A percentile compares a stretch with the other conserved stretches of the same genome.
phyloP scores from a whole-genome alignment of 176 grass and related monocot species.

The Themeda triandra region DNA sequence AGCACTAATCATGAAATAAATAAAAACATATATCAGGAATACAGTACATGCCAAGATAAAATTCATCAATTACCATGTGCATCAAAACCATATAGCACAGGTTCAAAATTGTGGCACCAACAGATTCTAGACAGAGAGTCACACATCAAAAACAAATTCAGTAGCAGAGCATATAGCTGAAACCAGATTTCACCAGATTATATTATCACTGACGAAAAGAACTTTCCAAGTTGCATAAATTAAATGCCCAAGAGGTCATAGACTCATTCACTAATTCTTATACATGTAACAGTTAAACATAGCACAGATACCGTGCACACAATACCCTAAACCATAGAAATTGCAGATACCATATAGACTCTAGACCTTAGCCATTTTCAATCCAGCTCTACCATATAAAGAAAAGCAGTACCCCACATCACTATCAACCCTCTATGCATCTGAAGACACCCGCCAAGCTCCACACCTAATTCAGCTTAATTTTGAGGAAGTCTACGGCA shows the following conservation, averaged over 20 bases:
- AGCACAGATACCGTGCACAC: background rate
- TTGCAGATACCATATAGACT: background rate
- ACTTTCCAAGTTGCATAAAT: background rate
- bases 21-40: background rate
- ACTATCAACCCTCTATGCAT: background rate
- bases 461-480: background rate
- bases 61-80: background rate
- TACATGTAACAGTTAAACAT: too few species aligned
- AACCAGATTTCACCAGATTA: background rate
- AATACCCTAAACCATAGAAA: background rate
- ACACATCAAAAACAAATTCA: background rate
- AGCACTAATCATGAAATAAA: too few species aligned
- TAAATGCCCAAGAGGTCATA: background rate
- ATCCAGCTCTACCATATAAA: background rate
- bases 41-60: background rate
- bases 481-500: slow-evolving; percentile 3
- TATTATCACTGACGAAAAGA: background rate
- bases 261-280: background rate
- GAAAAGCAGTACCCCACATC: background rate
- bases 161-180: background rate
- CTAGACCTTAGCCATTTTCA: background rate
- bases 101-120: background rate
- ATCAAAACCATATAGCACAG: background rate
- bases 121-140: background rate
- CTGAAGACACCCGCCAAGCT: background rate